phyloP scores from a whole-genome alignment of 2,329 filamentous ascomycete species.

The Pseudogymnoascus sp. region DNA sequence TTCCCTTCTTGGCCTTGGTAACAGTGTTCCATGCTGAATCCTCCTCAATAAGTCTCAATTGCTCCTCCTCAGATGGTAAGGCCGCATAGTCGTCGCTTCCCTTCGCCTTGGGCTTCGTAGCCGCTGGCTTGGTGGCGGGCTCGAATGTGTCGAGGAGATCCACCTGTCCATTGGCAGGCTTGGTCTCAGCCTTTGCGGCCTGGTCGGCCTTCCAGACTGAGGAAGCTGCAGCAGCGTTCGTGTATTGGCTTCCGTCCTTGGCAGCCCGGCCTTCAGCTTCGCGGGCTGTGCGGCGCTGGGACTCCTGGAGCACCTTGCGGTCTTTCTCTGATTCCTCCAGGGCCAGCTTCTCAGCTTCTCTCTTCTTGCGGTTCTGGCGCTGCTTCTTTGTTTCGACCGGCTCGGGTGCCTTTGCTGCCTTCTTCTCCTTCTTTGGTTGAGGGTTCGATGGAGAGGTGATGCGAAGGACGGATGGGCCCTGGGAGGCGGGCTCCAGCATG shows the following conservation, averaged over 20 bases:
- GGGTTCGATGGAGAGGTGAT: slow-evolving; percentile 59
- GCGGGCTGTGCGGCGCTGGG: slow-evolving; percentile 73
- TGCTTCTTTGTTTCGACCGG: slow-evolving; percentile 86
- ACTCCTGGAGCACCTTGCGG: slow-evolving; percentile 68
- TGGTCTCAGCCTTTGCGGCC: slow-evolving; percentile 24
- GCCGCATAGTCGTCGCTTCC: slow-evolving; percentile 11
- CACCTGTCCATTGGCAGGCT: slow-evolving; percentile 23
- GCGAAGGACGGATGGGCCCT: slow-evolving; percentile 67
- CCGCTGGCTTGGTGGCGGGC: slow-evolving; percentile 27
- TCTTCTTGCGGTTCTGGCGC: slow-evolving; percentile 85
- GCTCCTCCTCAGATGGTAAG: slow-evolving; percentile 53
- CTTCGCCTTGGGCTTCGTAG: slow-evolving; percentile 16
- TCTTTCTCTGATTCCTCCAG: slow-evolving; percentile 72
- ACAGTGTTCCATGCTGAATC: slow-evolving; percentile 52
- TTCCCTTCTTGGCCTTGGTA: slow-evolving; percentile 38
- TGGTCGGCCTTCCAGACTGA: slow-evolving; percentile 36
- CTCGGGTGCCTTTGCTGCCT: slow-evolving; percentile 51
- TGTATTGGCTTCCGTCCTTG: slow-evolving; percentile 65
- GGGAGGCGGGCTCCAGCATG: slow-evolving; percentile 71
- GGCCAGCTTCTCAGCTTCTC: slow-evolving; percentile 65
- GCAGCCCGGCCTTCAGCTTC: slow-evolving; percentile 74
- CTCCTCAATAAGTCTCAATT: slow-evolving; percentile 47
- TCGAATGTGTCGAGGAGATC: slow-evolving; percentile 54
- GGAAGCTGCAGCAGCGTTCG: slow-evolving; percentile 31
- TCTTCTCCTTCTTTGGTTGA: slow-evolving; percentile 54